Evolutionary conservation across 106 monocot genomes (phyloP), one percentile per base, ranked within the genome.

Genomic region (Ottelia alismoides): DNA sequence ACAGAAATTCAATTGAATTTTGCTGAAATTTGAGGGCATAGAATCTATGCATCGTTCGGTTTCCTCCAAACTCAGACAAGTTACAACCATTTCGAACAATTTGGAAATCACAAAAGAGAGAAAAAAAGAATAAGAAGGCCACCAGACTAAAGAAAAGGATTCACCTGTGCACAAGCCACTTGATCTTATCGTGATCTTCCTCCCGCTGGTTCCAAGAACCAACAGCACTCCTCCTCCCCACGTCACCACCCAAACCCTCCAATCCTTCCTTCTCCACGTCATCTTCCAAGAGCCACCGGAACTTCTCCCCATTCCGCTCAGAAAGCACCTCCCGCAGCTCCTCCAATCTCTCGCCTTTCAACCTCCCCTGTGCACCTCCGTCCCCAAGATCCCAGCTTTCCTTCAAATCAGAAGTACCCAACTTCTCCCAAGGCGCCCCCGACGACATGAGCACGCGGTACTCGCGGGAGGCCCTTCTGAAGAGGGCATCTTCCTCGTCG

Each of bases 201-300:
- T 64, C 23, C 30, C 49, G 30, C 28, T 62, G 49, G n/a, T 16
- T 22, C 61, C 48, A 50, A 47, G 10, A 18, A 28, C 30, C 27
- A 17, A 30, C 16, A 20, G 12, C 10, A 48, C 17, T 50, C 22
- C 23, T 50, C 47, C 17, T 28, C 14, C 30, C 17, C 17, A 17
- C 55, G 1, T 2, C 58, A 0, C 14, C 49, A 19, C 1, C 30
- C 7, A 1, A 6, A 6, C 16, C 48, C 11, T 11, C 29, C 17
- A 9, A 19, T 31, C 19, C 48, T 20, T 22, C 22, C 27, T 28
- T 64, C 20, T 78, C 81, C 17, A 75, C 56, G 26, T 82, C 88
- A 49, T 85, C 80, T 31, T 81, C 89, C 45, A 89, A 60, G 26
- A 96, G 63, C 81, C 78, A 79, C 22, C 47, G 53, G 30, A 83